phyloP scores from a whole-genome alignment of 257 asterid species.

The Rhazya stricta region DNA sequence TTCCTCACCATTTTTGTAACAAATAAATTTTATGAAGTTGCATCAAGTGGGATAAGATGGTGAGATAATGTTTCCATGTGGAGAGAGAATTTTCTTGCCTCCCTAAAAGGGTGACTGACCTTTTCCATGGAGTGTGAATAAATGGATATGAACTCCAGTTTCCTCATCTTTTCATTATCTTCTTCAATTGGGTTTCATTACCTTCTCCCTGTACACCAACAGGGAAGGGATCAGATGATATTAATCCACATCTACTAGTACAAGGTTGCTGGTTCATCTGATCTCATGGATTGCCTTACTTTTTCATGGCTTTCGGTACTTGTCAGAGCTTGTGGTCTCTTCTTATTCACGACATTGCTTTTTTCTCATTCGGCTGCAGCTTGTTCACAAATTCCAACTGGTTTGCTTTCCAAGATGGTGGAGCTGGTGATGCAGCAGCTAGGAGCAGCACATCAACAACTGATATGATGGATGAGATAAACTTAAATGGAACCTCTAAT shows the following conservation, averaged over 20 bases:
- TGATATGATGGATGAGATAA: slow-evolving; percentile 52
- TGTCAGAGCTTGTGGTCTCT: neutral
- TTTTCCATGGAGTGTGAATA: neutral
- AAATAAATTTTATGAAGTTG: neutral
- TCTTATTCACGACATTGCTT: neutral
- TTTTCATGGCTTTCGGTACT: neutral
- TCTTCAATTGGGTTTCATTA: neutral
- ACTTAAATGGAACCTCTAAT: slow-evolving; percentile 48
- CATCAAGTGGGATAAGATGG: neutral
- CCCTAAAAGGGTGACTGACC: neutral
- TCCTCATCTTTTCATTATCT: neutral
- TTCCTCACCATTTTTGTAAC: neutral
- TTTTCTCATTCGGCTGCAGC: slow-evolving; percentile 32
- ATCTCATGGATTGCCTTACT: no score
- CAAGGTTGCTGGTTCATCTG: neutral
- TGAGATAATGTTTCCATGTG: neutral
- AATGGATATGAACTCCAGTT: neutral
- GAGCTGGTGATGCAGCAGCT: slow-evolving; percentile 42
- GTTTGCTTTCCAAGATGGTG: slow-evolving; percentile 95
- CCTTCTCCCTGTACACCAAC: neutral
- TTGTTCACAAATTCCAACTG: slow-evolving; percentile 98
- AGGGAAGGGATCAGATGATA: slow-evolving; percentile 3
- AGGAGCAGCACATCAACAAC: slow-evolving; percentile 55
- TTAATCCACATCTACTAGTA: neutral
- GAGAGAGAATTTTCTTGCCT: neutral